phyloP scores from a whole-genome alignment of 139 green algal genomes.

The Closterium sp. region DNA sequence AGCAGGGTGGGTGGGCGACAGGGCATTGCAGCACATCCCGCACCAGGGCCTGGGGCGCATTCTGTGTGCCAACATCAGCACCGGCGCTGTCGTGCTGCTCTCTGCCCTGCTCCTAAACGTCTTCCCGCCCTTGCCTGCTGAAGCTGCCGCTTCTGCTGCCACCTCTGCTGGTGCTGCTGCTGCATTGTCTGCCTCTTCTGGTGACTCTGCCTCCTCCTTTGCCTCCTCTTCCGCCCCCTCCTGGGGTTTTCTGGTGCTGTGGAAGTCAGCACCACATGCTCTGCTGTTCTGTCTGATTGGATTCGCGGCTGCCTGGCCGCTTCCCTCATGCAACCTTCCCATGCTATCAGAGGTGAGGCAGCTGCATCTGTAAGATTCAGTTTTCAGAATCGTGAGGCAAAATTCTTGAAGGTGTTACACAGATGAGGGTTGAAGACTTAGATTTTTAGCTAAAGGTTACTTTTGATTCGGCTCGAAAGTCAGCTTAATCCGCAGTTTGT shows the following conservation, averaged over 20 bases:
- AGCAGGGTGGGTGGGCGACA: constrained; percentile 21
- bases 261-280: neutral
- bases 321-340: constrained; percentile 43
- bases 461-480: too few species aligned
- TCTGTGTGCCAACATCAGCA: constrained; percentile 29
- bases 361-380: too few species aligned
- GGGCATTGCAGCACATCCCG: neutral
- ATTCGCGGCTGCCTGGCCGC: constrained; percentile 21
- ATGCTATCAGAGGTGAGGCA: constrained; percentile 40
- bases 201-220: neutral
- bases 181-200: neutral
- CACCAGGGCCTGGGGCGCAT: constrained; percentile 14
- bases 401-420: too few species aligned
- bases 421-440: too few species aligned
- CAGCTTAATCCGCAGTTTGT: too few species aligned
- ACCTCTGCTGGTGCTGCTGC: neutral
- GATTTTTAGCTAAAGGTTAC: too few species aligned
- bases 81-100: constrained; percentile 18
- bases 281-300: neutral
- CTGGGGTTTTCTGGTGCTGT: constrained; percentile 25
- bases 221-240: constrained; percentile 31
- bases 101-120: constrained; percentile 2
- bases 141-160: neutral
- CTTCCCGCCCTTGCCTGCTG: neutral
- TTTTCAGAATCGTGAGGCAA: too few species aligned